Base-by-base conservation (phyloP, 1,139 yeast species). In the Debaryomycetaceae sp. region DNA sequence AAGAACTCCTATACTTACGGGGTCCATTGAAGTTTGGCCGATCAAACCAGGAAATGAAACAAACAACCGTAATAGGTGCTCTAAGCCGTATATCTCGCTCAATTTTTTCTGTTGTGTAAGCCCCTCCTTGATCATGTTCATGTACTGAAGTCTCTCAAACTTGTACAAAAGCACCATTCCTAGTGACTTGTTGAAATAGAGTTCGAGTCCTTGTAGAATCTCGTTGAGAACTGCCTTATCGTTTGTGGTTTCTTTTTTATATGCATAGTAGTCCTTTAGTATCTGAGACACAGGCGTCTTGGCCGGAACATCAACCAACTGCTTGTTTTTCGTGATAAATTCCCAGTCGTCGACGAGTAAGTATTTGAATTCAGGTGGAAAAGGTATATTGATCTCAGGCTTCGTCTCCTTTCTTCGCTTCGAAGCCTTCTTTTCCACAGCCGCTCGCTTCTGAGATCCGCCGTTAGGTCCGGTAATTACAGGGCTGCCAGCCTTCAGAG, bases 281-380 rank as follows among this genome's bases (percentile, higher is more conserved):
- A 88, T 76, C 4, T 65, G 68, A 2, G 71, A 65, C 1, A 86
- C 85, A 0, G 79, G 74, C 9, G 71, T 66, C 20, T 65, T 60
- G 4, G 81, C 66, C 0, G 96, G 96, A 36, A 89, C 62, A 24
- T 76, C 65, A 6, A 87, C 77, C 31, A 88, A 61, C 59, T 83
- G 81, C 42, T 85, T 84, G 51, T 87, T 87, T 56, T 87, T 87
- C 1, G 98, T 89, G 41, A 91, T 76, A 53, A 73, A 76, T 62
- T 91, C 97, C 98, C 98, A 93, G 68, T 93, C 98, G 58, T 89
- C 91, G 1, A 91, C 95, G 38, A 93, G 68, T 6, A 83, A 57
- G 5, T 85, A 73, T 61, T 89, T 90, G 48, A 93, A 70, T 37
- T 73, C 67, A 45, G 82, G 81, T 0, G 93, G 87, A 20, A 88